These are phyloP conservation scores for Rhizopogon vinicolor DNA, from an alignment of 768 basidiomycete species.

Conservation along the genomic window DNA sequence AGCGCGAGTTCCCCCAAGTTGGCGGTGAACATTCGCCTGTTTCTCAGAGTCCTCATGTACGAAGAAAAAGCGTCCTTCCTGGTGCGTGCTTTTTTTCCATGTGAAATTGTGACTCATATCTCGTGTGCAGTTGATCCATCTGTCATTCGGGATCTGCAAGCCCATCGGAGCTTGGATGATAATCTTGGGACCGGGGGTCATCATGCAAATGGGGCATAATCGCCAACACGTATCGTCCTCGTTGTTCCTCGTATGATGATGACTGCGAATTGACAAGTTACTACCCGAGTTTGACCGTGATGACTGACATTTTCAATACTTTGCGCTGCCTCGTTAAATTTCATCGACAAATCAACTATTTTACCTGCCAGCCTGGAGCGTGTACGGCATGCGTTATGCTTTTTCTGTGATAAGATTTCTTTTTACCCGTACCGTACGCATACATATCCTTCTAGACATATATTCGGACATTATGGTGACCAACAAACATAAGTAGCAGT, in stretches of 20 bases:
- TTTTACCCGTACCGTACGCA: conserved; percentile 17
- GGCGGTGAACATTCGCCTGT: conserved; percentile 56
- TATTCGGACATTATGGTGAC: conserved; percentile 10
- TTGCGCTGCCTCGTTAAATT: conserved; percentile 13
- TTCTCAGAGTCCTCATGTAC: conserved; percentile 71
- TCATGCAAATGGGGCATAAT: conserved; percentile 25
- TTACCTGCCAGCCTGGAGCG: conserved; percentile 14
- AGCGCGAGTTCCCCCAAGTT: conserved; percentile 69
- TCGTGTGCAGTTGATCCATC: conserved; percentile 70
- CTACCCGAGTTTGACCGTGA: conserved; percentile 13
- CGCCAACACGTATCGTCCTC: conserved; percentile 10
- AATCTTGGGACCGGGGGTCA: conserved; percentile 23
- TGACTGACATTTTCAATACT: conserved; percentile 19
- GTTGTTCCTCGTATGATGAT: conserved; percentile 12
- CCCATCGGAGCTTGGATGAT: conserved; percentile 79
- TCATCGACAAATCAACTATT: conserved; percentile 12
- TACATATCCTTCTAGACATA: conserved; percentile 22
- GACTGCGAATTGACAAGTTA: conserved; percentile 18
- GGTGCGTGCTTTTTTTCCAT: conserved; percentile 38
- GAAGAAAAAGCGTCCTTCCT: conserved; percentile 93
- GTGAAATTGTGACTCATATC: conserved; percentile 10
- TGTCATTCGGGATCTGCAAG: conserved; percentile 83
- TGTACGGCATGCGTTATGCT: conserved; percentile 22
- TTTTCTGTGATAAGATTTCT: conserved; percentile 7
- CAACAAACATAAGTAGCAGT: neutral